phyloP scores from a whole-genome alignment of 139 green algal genomes.

The Asterochloris erici region DNA sequence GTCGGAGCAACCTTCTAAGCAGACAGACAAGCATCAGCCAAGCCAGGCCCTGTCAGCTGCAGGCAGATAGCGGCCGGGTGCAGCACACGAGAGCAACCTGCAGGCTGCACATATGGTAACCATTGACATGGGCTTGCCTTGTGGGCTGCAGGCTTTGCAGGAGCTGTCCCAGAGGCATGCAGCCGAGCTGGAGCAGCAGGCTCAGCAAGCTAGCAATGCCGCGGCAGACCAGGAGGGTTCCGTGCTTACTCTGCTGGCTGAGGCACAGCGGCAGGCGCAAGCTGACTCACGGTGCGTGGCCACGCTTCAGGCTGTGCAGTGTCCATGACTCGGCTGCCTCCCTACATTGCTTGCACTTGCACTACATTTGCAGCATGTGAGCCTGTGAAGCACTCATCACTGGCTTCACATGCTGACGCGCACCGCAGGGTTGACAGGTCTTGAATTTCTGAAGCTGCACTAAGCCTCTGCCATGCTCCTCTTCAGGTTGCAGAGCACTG shows the following conservation, averaged over 20 bases:
- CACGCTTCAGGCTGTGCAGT: too few species aligned
- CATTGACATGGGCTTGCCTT: not conserved
- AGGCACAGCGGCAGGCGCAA: not conserved
- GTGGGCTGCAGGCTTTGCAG: slow-evolving; percentile 3
- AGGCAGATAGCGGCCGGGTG: not conserved
- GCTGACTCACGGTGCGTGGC: too few species aligned
- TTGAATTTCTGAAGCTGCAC: too few species aligned
- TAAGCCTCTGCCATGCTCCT: too few species aligned
- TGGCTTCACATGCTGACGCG: too few species aligned
- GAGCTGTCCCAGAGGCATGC: not conserved
- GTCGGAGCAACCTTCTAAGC: too few species aligned
- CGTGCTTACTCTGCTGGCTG: not conserved
- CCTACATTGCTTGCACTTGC: not conserved
- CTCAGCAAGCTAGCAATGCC: not conserved
- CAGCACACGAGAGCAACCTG: not conserved
- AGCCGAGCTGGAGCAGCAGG: slow-evolving; percentile 3
- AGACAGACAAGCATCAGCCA: not conserved
- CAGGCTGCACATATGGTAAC: not conserved
- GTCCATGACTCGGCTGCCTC: too few species aligned
- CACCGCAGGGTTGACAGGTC: too few species aligned
- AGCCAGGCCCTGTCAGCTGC: slow-evolving; percentile 4
- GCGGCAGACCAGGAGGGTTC: too few species aligned
- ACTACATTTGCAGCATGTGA: not conserved
- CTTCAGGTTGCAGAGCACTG: too few species aligned
- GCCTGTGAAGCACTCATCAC: too few species aligned